Evolutionary conservation across 441 rosid species (phyloP), one percentile per base, ranked within the genome.

Genomic region (Mallotus japonicus): DNA sequence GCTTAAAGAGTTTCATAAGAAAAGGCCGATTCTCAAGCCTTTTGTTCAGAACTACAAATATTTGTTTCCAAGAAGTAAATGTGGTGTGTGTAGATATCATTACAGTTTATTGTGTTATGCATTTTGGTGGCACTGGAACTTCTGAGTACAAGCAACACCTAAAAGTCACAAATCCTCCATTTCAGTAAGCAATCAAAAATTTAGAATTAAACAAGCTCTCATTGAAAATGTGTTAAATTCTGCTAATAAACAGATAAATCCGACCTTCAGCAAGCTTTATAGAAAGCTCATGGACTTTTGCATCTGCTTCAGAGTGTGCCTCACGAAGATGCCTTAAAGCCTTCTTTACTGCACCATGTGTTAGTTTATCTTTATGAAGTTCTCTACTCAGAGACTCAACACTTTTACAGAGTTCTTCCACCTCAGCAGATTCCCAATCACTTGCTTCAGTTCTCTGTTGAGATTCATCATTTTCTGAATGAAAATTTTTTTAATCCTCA

Each of bases 251-350:
- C n/a, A 61, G 57, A 69, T 16, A 58, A 34, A 67, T 53, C 87
- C 54, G 83, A 94, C 99, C 96, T 91, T 92, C 92, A 73, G 90
- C 83, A 66, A 89, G 89, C 78, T 89, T 90, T 75, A 80, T 62
- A 72, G 89, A 84, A 68, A 89, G 88, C 69, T 86, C 88, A 61
- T 86, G 90, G 54, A 92, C 84, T 75, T 81, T 88, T 16, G 92
- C 88, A 85, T 92, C 99, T 47, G 96, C 96, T 82, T 91, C 99
- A 42, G 88, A 82, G 77, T 87, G 75, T 24, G 77, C 82, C 78
- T 83, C 89, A 68, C 90, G 89, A 20, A 95, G 90, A 87, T 92
- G 99, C 81, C 83, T 86, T 71, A 95, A 76, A 75, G 98, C 98
- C 76, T 80, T 81, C 84, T 95, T 98, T 57, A 97, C 96, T 54